Evolutionary conservation across 1,139 yeast species (phyloP).

Genomic region (Debaryomyces sp.): DNA sequence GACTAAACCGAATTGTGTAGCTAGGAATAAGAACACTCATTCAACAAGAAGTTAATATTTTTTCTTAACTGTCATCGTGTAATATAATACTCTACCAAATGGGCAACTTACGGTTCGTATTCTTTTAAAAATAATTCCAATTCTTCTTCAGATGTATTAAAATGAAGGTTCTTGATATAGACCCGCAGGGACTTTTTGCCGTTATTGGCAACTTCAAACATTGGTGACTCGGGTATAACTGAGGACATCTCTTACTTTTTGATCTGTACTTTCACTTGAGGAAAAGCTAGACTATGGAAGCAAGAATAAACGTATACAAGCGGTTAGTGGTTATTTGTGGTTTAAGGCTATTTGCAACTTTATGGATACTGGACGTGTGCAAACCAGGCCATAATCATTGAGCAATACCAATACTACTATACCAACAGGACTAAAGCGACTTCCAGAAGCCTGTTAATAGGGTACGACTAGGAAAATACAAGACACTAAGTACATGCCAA

Average conservation of each 20-base stretch:
- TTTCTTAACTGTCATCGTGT: neutral
- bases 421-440: too few relatives aligned
- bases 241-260: neutral
- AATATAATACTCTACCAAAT: neutral
- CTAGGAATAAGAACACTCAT: slow-evolving; percentile 54
- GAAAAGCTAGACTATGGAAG: neutral
- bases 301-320: neutral
- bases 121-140: slow-evolving; percentile 33
- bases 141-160: slow-evolving; percentile 47
- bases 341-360: slow-evolving; percentile 1
- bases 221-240: slow-evolving; percentile 6
- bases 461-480: neutral
- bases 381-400: neutral
- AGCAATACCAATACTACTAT: too few relatives aligned
- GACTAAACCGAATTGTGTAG: slow-evolving; percentile 51
- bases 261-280: neutral
- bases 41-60: slow-evolving; percentile 18
- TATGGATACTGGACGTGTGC: neutral
- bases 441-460: too few relatives aligned
- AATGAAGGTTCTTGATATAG: slow-evolving; percentile 45
- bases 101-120: slow-evolving; percentile 16
- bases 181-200: slow-evolving; percentile 17
- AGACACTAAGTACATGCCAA: neutral
- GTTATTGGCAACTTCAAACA: slow-evolving; percentile 6
- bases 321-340: neutral